Conservation (phyloP, 2,329 filamentous ascomycete species). For the Aspergillus aculeatus region DNA sequence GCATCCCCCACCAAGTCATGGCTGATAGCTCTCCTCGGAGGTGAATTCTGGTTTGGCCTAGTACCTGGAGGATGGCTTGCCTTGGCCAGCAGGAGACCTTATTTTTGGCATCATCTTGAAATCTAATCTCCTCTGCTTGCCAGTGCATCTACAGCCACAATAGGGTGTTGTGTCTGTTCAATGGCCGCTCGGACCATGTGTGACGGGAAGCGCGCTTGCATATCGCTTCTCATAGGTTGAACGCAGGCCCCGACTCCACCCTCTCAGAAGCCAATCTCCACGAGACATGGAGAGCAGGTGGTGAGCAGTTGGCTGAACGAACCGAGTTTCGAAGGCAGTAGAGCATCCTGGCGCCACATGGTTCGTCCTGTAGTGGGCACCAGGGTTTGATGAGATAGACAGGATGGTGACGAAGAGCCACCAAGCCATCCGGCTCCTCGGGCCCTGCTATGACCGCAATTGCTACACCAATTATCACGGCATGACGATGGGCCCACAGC, state of each 20-base stretch:
- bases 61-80: slow-evolving; percentile 5
- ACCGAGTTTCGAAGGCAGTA: slow-evolving; percentile 4
- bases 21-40: neutral
- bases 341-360: slow-evolving; percentile 9
- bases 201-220: slow-evolving; percentile 34
- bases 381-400: neutral
- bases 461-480: slow-evolving; percentile 8
- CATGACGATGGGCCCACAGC: neutral
- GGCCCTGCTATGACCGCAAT: neutral
- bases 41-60: slow-evolving; percentile 14
- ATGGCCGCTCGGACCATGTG: slow-evolving; percentile 14
- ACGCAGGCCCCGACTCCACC: slow-evolving; percentile 17
- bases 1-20: slow-evolving; percentile 6
- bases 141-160: neutral
- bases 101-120: slow-evolving; percentile 20
- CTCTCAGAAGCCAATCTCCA: slow-evolving; percentile 17
- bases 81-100: slow-evolving; percentile 1
- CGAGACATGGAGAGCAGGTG: neutral
- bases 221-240: slow-evolving; percentile 26
- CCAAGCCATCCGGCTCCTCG: neutral
- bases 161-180: slow-evolving; percentile 3
- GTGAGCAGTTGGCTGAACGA: neutral
- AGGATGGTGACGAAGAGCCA: neutral
- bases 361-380: neutral
- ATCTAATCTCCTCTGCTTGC: slow-evolving; percentile 1